Conservation (phyloP, 2,329 filamentous ascomycete species). For the Mariannaea sp. region DNA sequence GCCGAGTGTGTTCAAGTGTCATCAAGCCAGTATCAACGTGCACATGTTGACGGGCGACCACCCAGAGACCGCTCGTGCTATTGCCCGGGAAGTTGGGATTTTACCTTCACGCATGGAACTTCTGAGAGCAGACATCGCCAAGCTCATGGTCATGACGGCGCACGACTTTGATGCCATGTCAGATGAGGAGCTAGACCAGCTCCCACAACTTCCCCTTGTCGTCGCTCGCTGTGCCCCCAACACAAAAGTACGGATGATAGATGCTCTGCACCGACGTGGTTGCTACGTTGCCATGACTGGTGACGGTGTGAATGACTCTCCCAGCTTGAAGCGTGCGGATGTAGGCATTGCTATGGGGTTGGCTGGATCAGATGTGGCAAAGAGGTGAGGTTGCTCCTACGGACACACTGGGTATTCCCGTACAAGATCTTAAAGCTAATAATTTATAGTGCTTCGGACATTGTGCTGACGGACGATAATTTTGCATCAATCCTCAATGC, state of each 20-base stretch:
- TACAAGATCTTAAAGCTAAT: too few relatives aligned
- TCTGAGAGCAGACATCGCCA: conserved; percentile 55
- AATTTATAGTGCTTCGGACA: conserved; percentile 57
- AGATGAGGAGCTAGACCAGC: conserved; percentile 65
- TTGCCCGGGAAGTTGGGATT: conserved; percentile 67
- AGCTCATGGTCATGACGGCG: conserved; percentile 69
- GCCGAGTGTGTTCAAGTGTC: conserved; percentile 60
- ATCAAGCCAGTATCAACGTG: conserved; percentile 65
- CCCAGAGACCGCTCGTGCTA: conserved; percentile 66
- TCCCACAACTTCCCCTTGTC: conserved; percentile 68
- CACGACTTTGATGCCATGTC: conserved; percentile 69
- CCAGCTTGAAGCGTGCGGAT: conserved; percentile 69
- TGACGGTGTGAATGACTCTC: conserved; percentile 73
- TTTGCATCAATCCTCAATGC: conserved; percentile 73
- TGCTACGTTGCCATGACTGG: conserved; percentile 73
- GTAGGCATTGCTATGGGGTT: conserved; percentile 74
- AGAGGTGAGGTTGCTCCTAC: too few relatives aligned
- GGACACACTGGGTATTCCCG: too few relatives aligned
- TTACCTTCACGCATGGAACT: conserved; percentile 58
- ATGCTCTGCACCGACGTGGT: conserved; percentile 68
- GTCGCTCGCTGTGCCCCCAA: conserved; percentile 72
- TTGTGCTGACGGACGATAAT: conserved; percentile 74
- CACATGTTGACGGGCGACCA: conserved; percentile 76
- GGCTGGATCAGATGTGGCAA: conserved; percentile 71
- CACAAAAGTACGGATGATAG: conserved; percentile 78